Conservation (phyloP, 2,329 filamentous ascomycete species). For the Xylaria sp. region DNA sequence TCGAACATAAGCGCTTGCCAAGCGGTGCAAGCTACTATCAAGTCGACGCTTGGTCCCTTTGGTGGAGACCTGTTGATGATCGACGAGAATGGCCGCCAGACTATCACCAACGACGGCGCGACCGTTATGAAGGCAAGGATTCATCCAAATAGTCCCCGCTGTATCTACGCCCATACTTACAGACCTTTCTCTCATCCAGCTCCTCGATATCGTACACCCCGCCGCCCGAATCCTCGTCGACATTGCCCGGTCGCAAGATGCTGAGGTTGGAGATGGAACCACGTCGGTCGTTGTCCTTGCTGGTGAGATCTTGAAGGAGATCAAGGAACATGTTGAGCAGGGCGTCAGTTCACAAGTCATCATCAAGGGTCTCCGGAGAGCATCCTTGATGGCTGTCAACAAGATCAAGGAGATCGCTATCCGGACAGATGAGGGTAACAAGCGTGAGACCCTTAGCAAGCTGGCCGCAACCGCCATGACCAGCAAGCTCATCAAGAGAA, state of each 20-base stretch:
- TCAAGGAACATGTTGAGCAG: slow-evolving; percentile 93
- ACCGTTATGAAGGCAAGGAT: slow-evolving; percentile 89
- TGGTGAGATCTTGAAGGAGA: slow-evolving; percentile 95
- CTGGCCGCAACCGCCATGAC: slow-evolving; percentile 96
- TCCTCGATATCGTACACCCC: slow-evolving; percentile 97
- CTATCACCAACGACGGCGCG: slow-evolving; percentile 97
- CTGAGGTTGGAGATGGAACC: slow-evolving; percentile 96
- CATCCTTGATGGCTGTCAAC: slow-evolving; percentile 87
- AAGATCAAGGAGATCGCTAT: slow-evolving; percentile 98
- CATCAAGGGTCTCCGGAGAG: slow-evolving; percentile 89
- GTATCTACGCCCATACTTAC: slow-evolving; percentile 13
- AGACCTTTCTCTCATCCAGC: slow-evolving; percentile 42
- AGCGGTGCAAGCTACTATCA: slow-evolving; percentile 91
- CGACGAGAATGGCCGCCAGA: slow-evolving; percentile 90
- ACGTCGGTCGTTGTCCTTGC: slow-evolving; percentile 95
- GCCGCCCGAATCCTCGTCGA: slow-evolving; percentile 96
- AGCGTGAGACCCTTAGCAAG: slow-evolving; percentile 81
- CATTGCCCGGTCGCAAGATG: slow-evolving; percentile 97
- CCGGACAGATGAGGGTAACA: slow-evolving; percentile 73
- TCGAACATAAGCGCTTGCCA: slow-evolving; percentile 99
- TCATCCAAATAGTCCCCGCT: background rate
- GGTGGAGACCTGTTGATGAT: slow-evolving; percentile 95
- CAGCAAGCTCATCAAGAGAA: slow-evolving; percentile 97
- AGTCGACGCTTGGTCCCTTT: slow-evolving; percentile 92
- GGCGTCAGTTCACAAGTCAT: slow-evolving; percentile 97